Base-by-base conservation (phyloP, 352 stramenopile species). In the Pythium coloratum region DNA sequence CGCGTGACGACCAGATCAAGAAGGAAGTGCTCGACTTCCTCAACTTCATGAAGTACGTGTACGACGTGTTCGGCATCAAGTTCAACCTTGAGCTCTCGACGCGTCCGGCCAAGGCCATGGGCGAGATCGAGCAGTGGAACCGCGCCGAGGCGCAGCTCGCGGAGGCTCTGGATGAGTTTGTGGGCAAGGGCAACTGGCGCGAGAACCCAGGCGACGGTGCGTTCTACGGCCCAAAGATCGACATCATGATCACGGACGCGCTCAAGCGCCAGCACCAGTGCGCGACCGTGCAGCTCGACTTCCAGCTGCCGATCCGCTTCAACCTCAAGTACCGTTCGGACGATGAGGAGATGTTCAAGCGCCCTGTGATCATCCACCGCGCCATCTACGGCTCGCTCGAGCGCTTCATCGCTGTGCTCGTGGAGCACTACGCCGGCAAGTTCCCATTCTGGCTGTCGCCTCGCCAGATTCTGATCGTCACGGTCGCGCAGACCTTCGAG, bases 221-320 rank as follows among this genome's bases (percentile, higher is more conserved):
- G 6, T 99, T 99, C 67, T 99, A 99, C 75, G 96, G 97, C 5
- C 97, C 97, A 14, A 98, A 98, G 80, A 99, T 99, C 71, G 97
- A 99, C 77, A 90, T 99, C 49, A 97, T 98, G 65, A 97, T 99
- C 67, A 94, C 89, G 54, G 97, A 99, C 82, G 96, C 96, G 18
- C 92, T 99, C 58, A 93, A 98, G 69, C 90, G 97, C 32, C 90
- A 97, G 70, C 98, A 98, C 84, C 97, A 99, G 74, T 99, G 96
- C 75, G 98, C 91, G 16, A 99, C 97, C 20, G 95, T 99, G 46
- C 97, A 99, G 76, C 95, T 97, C 64, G 97, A 99, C 78, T 99
- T 99, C 72, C 98, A 99, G 76, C 74, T 99, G 46, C 97, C 97
- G 26, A 89, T 97, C 55, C 89, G 97, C 59, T 99, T 99, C 69